phyloP scores from a whole-genome alignment of 495 filamentous ascomycete species.

The Staphylotrichum tortipilum region DNA sequence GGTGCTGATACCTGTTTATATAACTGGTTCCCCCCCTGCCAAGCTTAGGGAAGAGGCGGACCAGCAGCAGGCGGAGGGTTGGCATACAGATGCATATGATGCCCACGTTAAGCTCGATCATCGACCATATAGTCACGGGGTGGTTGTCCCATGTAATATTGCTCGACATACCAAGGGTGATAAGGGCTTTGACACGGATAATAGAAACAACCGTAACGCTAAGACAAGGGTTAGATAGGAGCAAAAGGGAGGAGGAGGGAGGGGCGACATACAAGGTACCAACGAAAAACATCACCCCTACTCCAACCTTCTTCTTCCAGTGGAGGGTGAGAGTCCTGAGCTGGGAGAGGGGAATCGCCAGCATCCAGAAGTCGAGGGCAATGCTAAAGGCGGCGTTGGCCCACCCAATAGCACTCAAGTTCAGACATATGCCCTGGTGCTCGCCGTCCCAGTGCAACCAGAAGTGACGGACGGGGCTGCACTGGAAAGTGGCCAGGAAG shows the following conservation, averaged over 20 bases:
- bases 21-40: slow-evolving; percentile 5
- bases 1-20: neutral
- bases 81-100: slow-evolving; percentile 26
- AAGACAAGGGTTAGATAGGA: neutral
- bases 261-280: slow-evolving; percentile 26
- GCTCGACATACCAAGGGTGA: neutral
- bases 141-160: slow-evolving; percentile 9
- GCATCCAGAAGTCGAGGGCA: slow-evolving; percentile 10
- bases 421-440: slow-evolving; percentile 16
- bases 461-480: slow-evolving; percentile 20
- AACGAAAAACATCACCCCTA: slow-evolving; percentile 29
- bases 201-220: slow-evolving; percentile 11
- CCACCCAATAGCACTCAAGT: slow-evolving; percentile 22
- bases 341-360: slow-evolving; percentile 9
- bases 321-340: slow-evolving; percentile 24
- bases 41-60: slow-evolving; percentile 14
- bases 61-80: slow-evolving; percentile 16
- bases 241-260: neutral
- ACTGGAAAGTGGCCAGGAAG: slow-evolving; percentile 18
- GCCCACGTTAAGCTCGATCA: slow-evolving; percentile 19
- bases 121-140: slow-evolving; percentile 20
- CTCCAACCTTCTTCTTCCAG: slow-evolving; percentile 29
- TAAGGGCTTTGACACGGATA: slow-evolving; percentile 5
- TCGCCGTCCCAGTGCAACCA: slow-evolving; percentile 19
- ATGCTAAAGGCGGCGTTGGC: slow-evolving; percentile 8